Evolutionary conservation across 2,329 filamentous ascomycete genomes (phyloP), one percentile per base, ranked within the genome.

Genomic region (Apiospora arundinis): DNA sequence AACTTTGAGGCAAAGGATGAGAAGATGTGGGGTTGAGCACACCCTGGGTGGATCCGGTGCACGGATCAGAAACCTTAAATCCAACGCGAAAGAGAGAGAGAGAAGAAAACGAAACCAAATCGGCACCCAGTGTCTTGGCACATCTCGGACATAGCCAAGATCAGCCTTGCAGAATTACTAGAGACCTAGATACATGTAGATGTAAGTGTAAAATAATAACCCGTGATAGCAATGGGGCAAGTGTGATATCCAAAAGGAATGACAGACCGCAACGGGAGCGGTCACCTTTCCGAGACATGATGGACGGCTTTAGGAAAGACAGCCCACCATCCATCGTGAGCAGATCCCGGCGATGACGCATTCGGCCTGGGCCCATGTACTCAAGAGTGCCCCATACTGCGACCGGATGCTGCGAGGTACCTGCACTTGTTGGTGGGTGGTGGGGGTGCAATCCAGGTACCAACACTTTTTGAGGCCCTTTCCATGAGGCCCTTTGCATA

Each of bases 21-120:
- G 52, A 11, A 21, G 25, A 37, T 37, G 52, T 60, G 52, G 52
- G 56, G 56, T 63, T 60, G 32, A 63, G 32, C 32, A 40, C 16
- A 60, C 52, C 52, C 16, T 21, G 28, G 56, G 37, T 28, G 56
- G 21, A 21, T n/a, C 18, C 2, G 9, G 9, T 40, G 56, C 56
- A 63, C 56, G 32, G 56, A 40, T 8, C 56, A 18, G 32, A 63
- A 63, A 63, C 56, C 56, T 63, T 63, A 63, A 63, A 12, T 63
- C 11, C 8, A n/a, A 12, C 32, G n/a, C 12, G 28, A 28, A 37
- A 63, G n/a, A 9, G 14, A 12, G 28, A 23, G 56, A n/a, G 56
- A 60, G 5, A n/a, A 37, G 7, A 21, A 37, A 60, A 60, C 52
- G 16, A 60, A 60, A 60, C 52, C 52, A 37, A 37, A 60, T 60